Evolutionary conservation across 2,329 filamentous ascomycete species (phyloP).

Genomic region (Sordariomycetes sp.): DNA sequence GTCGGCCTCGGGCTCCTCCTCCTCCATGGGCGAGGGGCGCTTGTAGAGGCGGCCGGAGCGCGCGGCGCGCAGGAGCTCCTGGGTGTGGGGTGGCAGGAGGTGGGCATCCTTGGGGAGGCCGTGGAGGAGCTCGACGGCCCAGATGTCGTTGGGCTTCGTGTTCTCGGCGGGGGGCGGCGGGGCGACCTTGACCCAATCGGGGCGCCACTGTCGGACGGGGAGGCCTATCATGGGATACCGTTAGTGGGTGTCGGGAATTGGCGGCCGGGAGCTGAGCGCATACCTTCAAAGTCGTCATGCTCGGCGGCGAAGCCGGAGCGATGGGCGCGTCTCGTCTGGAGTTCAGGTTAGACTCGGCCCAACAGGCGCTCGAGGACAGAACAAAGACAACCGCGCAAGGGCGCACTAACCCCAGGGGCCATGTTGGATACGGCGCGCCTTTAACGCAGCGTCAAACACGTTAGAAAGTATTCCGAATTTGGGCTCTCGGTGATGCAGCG

Average conservation of each 20-base stretch:
- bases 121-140: constrained; percentile 63
- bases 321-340: constrained; percentile 44
- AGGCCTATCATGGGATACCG: constrained; percentile 46
- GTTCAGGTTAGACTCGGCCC: neutral
- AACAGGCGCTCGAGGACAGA: neutral
- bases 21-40: constrained; percentile 50
- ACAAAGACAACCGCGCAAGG: neutral
- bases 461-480: neutral
- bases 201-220: constrained; percentile 83
- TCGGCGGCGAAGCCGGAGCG: constrained; percentile 46
- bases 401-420: neutral
- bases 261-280: constrained; percentile 4
- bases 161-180: constrained; percentile 56
- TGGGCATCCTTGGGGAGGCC: constrained; percentile 80
- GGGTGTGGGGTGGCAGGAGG: constrained; percentile 66
- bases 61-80: constrained; percentile 72
- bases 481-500: neutral
- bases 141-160: constrained; percentile 52
- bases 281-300: constrained; percentile 52
- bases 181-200: constrained; percentile 57
- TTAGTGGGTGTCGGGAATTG: constrained; percentile 10
- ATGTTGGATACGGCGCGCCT: neutral
- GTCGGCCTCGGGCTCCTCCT: constrained; percentile 46
- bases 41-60: constrained; percentile 70
- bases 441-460: neutral